Evolutionary conservation across 139 green algal genomes (phyloP).

Genomic region (Volvox africanus): DNA sequence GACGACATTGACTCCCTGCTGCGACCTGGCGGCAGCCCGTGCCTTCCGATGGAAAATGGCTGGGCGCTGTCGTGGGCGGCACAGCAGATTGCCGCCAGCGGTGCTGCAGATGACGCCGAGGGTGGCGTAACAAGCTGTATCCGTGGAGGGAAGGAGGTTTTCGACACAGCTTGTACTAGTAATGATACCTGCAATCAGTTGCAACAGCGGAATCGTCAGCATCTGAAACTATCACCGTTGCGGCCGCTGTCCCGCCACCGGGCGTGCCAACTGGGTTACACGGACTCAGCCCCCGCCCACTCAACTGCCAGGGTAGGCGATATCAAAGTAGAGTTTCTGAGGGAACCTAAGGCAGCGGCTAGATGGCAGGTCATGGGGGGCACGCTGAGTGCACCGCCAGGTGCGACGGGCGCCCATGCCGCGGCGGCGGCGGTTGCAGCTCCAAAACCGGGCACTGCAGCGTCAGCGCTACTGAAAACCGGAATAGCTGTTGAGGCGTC

Average conservation of each 20-base stretch:
- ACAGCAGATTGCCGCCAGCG: not conserved
- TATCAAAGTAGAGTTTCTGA: not conserved
- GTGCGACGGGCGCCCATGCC: not conserved
- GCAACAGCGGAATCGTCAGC: not conserved
- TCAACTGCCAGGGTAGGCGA: not conserved
- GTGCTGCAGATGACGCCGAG: not conserved
- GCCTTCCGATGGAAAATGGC: not conserved
- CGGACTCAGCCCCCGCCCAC: not conserved
- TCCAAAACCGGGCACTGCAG: not conserved
- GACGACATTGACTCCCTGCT: not conserved
- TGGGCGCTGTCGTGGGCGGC: not conserved
- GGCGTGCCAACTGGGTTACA: not conserved
- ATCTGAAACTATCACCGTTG: not conserved
- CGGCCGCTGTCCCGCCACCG: not conserved
- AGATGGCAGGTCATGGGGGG: not conserved
- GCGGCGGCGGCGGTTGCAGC: not conserved
- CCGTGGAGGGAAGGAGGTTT: not conserved
- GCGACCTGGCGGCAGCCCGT: not conserved
- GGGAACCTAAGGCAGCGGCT: not conserved
- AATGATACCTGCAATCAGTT: not conserved
- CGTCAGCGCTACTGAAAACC: no score
- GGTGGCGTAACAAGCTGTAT: not conserved
- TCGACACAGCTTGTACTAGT: not conserved
- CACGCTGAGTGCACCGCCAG: not conserved
- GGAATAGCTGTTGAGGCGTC: no score